Conservation (phyloP, 169 alveolate species). For the Eimeria acervulina region DNA sequence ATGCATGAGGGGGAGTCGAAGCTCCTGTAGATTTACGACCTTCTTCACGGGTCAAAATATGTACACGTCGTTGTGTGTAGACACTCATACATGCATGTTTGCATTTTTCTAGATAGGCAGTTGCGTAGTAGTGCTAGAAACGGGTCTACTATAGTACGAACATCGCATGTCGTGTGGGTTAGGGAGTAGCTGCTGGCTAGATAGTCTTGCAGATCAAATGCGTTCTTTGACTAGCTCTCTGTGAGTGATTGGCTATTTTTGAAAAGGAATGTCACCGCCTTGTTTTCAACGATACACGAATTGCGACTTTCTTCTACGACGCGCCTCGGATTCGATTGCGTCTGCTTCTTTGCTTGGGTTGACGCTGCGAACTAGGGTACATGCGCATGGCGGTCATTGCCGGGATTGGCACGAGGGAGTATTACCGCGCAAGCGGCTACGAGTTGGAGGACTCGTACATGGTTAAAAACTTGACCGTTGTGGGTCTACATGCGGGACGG, state of each 20-base stretch:
- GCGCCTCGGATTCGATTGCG: background rate
- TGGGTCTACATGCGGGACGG: slow-evolving; percentile 65
- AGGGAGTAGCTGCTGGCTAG: background rate
- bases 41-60: background rate
- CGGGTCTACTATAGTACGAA: background rate
- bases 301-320: too few species aligned
- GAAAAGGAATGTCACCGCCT: background rate
- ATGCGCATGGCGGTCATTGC: slow-evolving; percentile 97
- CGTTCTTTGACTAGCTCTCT: background rate
- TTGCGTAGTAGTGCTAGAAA: background rate
- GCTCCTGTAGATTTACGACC: background rate
- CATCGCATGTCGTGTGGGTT: too few species aligned
- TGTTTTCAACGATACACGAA: background rate
- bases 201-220: background rate
- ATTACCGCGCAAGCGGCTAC: slow-evolving; percentile 98
- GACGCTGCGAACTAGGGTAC: slow-evolving; percentile 76
- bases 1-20: background rate
- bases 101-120: background rate
- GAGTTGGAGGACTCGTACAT: slow-evolving; percentile 79
- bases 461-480: slow-evolving; percentile 74
- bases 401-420: slow-evolving; percentile 99
- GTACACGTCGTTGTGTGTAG: background rate
- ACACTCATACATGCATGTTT: background rate
- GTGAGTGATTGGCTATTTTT: background rate
- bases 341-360: background rate